Evolutionary conservation across 371 early-diverging fungal species (phyloP).

Genomic region (Mucor piriformis): DNA sequence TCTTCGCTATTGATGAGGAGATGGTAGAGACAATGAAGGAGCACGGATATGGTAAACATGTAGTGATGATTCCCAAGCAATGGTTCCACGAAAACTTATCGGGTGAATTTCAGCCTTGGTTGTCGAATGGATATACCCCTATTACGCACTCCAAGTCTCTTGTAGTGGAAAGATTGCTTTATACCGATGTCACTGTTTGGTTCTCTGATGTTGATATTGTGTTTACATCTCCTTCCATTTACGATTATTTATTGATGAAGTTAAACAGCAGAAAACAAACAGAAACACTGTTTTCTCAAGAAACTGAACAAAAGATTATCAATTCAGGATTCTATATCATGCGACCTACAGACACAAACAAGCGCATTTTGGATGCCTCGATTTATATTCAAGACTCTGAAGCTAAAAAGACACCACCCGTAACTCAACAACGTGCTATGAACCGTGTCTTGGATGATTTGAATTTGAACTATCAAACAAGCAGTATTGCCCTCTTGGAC

Average conservation of each 20-base stretch:
- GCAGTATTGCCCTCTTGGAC: constrained; percentile 42
- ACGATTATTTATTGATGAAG: constrained; percentile 43
- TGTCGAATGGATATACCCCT: constrained; percentile 32
- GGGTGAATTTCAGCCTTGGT: constrained; percentile 32
- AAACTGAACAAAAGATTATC: constrained; percentile 44
- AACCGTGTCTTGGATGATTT: constrained; percentile 46
- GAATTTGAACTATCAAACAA: constrained; percentile 47
- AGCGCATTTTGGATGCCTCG: constrained; percentile 44
- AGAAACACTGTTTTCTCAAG: constrained; percentile 46
- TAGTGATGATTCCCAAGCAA: constrained; percentile 30
- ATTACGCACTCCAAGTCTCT: constrained; percentile 41
- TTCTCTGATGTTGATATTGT: constrained; percentile 58
- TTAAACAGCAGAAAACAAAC: constrained; percentile 37
- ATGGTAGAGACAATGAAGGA: constrained; percentile 27
- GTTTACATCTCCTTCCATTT: constrained; percentile 43
- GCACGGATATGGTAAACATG: constrained; percentile 32
- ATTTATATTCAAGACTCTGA: constrained; percentile 45
- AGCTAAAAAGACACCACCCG: constrained; percentile 34
- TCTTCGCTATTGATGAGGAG: constrained; percentile 39
- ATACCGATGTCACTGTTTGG: constrained; percentile 47
- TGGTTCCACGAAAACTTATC: constrained; percentile 40
- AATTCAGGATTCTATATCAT: constrained; percentile 57
- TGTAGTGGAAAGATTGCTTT: constrained; percentile 40
- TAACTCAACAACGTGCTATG: constrained; percentile 57
- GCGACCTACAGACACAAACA: constrained; percentile 46